Evolutionary conservation across 2,329 filamentous ascomycete genomes (phyloP).

Genomic region (Sporothrix euskadiensis): DNA sequence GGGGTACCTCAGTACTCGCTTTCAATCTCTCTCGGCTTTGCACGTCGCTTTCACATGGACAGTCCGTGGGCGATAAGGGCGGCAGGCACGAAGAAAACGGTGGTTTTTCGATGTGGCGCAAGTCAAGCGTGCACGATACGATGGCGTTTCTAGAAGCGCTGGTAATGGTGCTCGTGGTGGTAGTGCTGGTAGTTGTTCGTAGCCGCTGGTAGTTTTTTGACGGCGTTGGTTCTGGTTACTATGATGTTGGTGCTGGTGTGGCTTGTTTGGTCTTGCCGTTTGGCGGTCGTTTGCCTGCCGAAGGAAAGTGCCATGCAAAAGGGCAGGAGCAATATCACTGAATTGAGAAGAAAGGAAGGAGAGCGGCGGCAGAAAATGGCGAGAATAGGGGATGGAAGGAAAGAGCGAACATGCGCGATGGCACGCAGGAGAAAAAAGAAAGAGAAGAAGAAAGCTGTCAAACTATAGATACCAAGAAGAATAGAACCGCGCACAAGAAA

Average conservation of each 20-base stretch:
- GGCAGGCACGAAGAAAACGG: neutral
- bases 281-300: slow-evolving; percentile 4
- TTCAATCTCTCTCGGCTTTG: neutral
- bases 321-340: neutral
- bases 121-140: neutral
- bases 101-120: neutral
- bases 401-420: neutral
- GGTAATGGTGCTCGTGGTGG: neutral
- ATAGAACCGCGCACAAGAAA: neutral
- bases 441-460: neutral
- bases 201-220: neutral
- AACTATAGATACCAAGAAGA: neutral
- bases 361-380: neutral
- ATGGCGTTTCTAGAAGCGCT: neutral
- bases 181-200: neutral
- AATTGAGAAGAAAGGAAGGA: neutral
- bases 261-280: neutral
- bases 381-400: neutral
- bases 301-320: neutral
- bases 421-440: neutral
- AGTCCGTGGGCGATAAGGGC: neutral
- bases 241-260: neutral
- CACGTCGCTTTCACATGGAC: neutral
- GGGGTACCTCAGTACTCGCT: neutral
- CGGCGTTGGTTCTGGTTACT: neutral